phyloP scores from a whole-genome alignment of 2,329 filamentous ascomycete species.

The Cordyceps cateniannulata region DNA sequence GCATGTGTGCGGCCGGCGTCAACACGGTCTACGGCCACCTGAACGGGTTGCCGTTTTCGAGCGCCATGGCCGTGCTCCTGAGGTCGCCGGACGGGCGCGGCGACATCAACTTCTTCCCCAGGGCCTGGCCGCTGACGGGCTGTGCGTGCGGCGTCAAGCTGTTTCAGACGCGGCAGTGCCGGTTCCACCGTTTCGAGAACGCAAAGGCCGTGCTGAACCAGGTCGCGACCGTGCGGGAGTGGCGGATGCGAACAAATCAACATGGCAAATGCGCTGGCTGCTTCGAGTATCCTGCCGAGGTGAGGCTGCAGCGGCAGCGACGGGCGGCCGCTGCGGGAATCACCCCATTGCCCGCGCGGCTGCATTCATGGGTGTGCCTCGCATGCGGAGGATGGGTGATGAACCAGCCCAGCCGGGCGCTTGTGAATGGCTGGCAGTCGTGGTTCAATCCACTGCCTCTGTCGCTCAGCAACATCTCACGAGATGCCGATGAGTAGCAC shows the following conservation, averaged over 20 bases:
- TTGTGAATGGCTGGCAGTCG: conserved; percentile 17
- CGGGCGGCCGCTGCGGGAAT: background rate
- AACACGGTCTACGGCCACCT: conserved; percentile 19
- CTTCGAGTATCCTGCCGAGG: conserved; percentile 6
- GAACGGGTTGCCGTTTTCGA: no score
- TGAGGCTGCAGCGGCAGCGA: background rate
- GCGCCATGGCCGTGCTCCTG: background rate
- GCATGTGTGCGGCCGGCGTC: conserved; percentile 14
- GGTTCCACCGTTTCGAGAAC: conserved; percentile 27
- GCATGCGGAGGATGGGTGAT: conserved; percentile 26
- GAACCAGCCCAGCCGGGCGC: conserved; percentile 19
- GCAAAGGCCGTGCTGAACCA: conserved; percentile 19
- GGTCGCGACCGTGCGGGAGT: conserved; percentile 22
- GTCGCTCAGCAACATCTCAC: background rate
- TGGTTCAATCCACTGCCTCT: conserved; percentile 14
- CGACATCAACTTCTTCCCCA: background rate
- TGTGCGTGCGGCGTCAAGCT: conserved; percentile 32
- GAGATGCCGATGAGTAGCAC: background rate
- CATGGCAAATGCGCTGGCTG: conserved; percentile 28
- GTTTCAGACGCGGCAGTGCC: conserved; percentile 26
- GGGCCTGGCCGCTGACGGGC: conserved; percentile 25
- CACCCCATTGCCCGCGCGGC: background rate
- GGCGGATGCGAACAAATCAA: conserved; percentile 18
- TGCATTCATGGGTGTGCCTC: conserved; percentile 27
- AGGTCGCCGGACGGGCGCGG: background rate